A percentile compares a stretch with the other conserved stretches of the same genome.
phyloP scores from a whole-genome alignment of 2,329 filamentous ascomycete species.

The Alternaria gansuensis region DNA sequence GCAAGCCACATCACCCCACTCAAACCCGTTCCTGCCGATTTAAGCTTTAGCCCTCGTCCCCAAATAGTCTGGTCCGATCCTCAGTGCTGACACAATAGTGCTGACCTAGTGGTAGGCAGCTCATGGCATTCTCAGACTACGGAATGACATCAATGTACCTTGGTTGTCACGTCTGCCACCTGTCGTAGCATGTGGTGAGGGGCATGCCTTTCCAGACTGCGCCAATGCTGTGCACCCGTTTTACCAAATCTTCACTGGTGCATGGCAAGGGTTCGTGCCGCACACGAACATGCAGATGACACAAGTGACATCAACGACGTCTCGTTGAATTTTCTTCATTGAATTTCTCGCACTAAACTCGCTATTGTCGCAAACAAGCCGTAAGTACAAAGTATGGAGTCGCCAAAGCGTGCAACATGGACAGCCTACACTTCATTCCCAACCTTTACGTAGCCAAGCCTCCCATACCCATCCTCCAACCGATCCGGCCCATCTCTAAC shows the following conservation, averaged over 20 bases:
- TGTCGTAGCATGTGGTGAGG: constrained; percentile 1
- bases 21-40: constrained; percentile 31
- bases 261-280: constrained; percentile 13
- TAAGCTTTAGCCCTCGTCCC: constrained; percentile 16
- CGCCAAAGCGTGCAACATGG: constrained; percentile 20
- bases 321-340: constrained; percentile 32
- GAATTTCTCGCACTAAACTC: constrained; percentile 43
- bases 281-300: constrained; percentile 17
- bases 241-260: constrained; percentile 19
- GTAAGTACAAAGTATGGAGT: constrained; percentile 33
- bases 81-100: constrained; percentile 3
- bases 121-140: neutral
- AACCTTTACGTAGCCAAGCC: constrained; percentile 21
- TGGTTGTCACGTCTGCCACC: constrained; percentile 1
- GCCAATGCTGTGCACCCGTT: constrained; percentile 17
- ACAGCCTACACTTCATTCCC: constrained; percentile 17
- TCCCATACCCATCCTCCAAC: constrained; percentile 11
- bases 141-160: neutral
- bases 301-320: constrained; percentile 11
- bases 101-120: constrained; percentile 1
- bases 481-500: constrained; percentile 18
- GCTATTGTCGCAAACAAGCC: constrained; percentile 37
- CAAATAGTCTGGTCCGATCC: constrained; percentile 15
- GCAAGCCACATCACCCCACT: constrained; percentile 26
- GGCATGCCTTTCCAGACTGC: constrained; percentile 7